These are phyloP conservation scores for Phytophthora sp. DNA, from an alignment of 352 stramenopile species.

Conservation along the genomic window DNA sequence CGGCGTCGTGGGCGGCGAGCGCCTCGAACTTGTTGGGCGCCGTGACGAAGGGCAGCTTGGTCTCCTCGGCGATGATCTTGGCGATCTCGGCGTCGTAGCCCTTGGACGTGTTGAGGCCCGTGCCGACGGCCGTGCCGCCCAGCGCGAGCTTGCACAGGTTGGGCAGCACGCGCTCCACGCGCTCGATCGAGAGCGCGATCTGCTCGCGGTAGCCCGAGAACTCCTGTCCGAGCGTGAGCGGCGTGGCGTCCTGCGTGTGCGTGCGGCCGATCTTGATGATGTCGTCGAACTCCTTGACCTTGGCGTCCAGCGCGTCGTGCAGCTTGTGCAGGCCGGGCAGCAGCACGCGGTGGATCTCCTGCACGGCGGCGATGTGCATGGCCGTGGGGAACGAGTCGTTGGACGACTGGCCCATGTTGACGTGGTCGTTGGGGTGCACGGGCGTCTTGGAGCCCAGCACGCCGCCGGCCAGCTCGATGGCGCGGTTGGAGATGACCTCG, in stretches of 20 bases:
- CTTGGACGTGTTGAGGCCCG: conserved; percentile 91
- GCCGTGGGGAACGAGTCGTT: conserved; percentile 98
- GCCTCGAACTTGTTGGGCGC: conserved; percentile 97
- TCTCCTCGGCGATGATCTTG: conserved; percentile 92
- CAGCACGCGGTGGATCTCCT: conserved; percentile 84
- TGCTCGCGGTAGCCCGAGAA: conserved; percentile 95
- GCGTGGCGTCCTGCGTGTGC: conserved; percentile 95
- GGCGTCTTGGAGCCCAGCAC: conserved; percentile 62
- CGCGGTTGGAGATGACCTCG: conserved; percentile 77
- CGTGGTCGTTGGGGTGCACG: conserved; percentile 97
- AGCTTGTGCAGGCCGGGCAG: conserved; percentile 83
- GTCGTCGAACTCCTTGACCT: conserved; percentile 91
- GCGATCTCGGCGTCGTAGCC: conserved; percentile 96
- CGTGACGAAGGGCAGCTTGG: conserved; percentile 93
- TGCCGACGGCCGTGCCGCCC: conserved; percentile 96
- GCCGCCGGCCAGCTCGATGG: conserved; percentile 60
- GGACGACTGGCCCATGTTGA: conserved; percentile 96
- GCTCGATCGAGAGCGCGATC: conserved; percentile 90
- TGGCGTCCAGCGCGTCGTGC: conserved; percentile 83
- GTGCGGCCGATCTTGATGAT: conserved; percentile 99
- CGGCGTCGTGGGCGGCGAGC: conserved; percentile 68
- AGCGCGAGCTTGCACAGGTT: conserved; percentile 93
- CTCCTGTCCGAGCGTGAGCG: conserved; percentile 97
- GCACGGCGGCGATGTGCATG: conserved; percentile 96
- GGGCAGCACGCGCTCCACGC: conserved; percentile 84